Base-by-base conservation (phyloP, 208 protist genomes). In the Crithidia mellificae region DNA sequence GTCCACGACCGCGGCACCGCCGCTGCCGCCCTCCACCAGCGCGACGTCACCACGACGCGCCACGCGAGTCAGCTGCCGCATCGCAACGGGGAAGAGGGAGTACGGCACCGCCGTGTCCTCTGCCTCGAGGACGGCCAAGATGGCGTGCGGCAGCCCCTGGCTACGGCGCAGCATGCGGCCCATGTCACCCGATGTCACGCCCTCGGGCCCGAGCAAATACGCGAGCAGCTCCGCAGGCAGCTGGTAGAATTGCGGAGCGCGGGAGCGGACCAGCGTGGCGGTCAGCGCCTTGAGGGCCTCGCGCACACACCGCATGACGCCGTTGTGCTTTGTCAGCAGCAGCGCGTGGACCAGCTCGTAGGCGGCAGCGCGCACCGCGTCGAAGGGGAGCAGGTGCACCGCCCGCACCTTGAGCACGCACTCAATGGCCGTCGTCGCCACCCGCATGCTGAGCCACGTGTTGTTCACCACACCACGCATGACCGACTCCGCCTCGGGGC, bases 401-500 rank as follows among this genome's bases (percentile, higher is more conserved):
- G 61, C 55, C 4, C 77, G 68, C 24, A 85, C 59, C 30, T 55
- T 47, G 6, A 93, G 58, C 0, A 93, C 52, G 49, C 72, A 72
- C 32, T 75, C 70, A 6, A 93, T 61, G 6, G 73, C 68, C 15
- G 65, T 50, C 0, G 91, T 81, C 20, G 80, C 72, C 30, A 84
- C 78, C 12, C 91, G 91, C 36, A 94, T 88, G 55, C 81, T 80
- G 30, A 96, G 82, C 89, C 91, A 96, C 49, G 87, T 91, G 79
- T 93, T 96, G 74, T 96, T 96, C 34, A 94, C 91, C 30, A 96
- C 88, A 19, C 63, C 67, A 6, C 91, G 91, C 83, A 92, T 90
- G 15, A 73, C 63, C 2, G 72, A 72, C 54, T 92, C 85, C 25
- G 73, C 66, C 56, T 78, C 78, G 2, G 72, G 62, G 29, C 63